These are phyloP conservation scores for Magnaporthiopsis rhizophila DNA, from an alignment of 2,329 filamentous ascomycete species.

Conservation along the genomic window DNA sequence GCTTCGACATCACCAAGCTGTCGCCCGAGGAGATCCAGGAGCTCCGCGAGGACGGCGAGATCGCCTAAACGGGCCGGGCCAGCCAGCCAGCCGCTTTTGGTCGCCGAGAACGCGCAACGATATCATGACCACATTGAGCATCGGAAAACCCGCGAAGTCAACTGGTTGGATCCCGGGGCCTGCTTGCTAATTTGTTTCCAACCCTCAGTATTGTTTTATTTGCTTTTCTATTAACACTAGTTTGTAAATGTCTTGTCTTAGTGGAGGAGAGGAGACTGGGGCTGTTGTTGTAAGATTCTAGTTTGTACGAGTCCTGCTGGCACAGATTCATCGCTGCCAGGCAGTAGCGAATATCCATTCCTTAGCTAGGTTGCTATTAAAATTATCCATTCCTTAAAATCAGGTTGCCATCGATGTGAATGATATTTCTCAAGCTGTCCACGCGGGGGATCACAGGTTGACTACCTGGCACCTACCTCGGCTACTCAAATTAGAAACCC, in stretches of 20 bases:
- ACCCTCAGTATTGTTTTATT: no score
- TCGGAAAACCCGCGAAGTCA: no score
- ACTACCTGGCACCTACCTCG: no score
- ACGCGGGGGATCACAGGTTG: no score
- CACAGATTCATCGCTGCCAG: background rate
- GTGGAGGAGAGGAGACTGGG: background rate
- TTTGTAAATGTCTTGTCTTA: background rate
- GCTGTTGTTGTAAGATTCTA: conserved; percentile 1
- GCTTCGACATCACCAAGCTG: conserved; percentile 9
- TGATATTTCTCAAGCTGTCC: no score
- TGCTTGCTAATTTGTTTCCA: background rate
- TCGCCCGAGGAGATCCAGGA: conserved; percentile 15
- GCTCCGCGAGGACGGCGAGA: conserved; percentile 15
- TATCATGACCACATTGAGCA: no score
- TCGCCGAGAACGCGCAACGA: conserved; percentile 3
- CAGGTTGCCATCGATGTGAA: no score
- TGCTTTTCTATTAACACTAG: background rate
- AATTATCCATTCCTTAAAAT: no score
- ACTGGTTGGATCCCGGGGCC: background rate
- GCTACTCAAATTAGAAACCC: no score
- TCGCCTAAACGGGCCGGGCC: conserved; percentile 5
- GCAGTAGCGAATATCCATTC: conserved; percentile 6
- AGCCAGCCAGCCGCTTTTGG: no score
- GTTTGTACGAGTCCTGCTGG: background rate
- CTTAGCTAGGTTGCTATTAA: no score